These are phyloP conservation scores for Candida ortonii DNA, from an alignment of 805 yeast species.

Conservation along the genomic window DNA sequence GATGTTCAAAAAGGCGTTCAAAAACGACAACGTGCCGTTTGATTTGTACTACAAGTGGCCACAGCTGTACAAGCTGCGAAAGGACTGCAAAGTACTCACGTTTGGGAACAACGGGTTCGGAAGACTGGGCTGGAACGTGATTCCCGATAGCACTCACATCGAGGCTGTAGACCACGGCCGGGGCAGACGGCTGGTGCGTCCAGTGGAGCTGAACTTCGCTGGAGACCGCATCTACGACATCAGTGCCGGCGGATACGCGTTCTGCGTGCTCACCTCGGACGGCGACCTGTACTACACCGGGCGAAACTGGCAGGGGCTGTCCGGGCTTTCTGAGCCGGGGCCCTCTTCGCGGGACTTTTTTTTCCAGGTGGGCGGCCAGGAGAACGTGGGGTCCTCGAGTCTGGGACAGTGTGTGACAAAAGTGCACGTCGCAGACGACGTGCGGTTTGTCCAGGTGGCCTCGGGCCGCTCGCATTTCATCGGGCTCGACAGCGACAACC, in stretches of 20 bases:
- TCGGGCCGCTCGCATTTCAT: slow-evolving; percentile 66
- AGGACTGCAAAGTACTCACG: slow-evolving; percentile 40
- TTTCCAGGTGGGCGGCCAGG: slow-evolving; percentile 1
- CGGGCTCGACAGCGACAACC: slow-evolving; percentile 50
- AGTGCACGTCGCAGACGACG: slow-evolving; percentile 11
- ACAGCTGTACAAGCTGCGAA: slow-evolving; percentile 41
- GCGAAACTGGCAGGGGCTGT: slow-evolving; percentile 36
- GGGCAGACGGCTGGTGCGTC: slow-evolving; percentile 12
- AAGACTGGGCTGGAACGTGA: slow-evolving; percentile 40
- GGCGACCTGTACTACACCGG: slow-evolving; percentile 62
- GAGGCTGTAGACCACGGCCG: slow-evolving; percentile 13
- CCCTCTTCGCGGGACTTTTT: slow-evolving; percentile 34
- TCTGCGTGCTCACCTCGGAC: slow-evolving; percentile 51
- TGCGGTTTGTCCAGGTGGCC: slow-evolving; percentile 45
- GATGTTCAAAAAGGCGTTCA: slow-evolving; percentile 45
- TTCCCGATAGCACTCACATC: slow-evolving; percentile 15
- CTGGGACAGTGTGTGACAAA: slow-evolving; percentile 11
- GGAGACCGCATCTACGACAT: slow-evolving; percentile 42
- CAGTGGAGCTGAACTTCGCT: slow-evolving; percentile 29
- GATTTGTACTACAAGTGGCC: slow-evolving; percentile 47
- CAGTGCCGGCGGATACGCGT: slow-evolving; percentile 63
- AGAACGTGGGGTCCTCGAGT: slow-evolving; percentile 1
- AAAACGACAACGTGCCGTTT: slow-evolving; percentile 41
- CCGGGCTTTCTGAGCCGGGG: slow-evolving; percentile 37
- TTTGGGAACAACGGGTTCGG: slow-evolving; percentile 49